Evolutionary conservation across 176 grass and related monocot species (phyloP), one percentile per base, ranked within the genome.

Genomic region (Triticum urartu): DNA sequence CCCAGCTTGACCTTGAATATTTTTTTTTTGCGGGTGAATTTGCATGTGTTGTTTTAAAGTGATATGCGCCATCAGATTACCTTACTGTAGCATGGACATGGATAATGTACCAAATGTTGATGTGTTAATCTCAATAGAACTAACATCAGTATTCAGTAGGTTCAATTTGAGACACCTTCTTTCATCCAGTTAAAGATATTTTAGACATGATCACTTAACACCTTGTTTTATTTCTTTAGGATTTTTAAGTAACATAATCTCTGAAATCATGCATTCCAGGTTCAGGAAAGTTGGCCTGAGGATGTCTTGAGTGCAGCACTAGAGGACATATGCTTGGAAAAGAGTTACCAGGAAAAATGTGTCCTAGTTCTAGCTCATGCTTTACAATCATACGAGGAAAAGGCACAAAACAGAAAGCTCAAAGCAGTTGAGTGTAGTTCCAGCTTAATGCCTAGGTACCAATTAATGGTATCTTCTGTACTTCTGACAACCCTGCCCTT

Each of bases 381-480:
- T 89, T 86, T 98, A 70, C 89, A 95, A 82, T 84, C 79, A 62
- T 89, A 86, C 2, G 86, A 95, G 82, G 93, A 94, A 58, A 84
- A 71, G 64, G 50, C 83, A 68, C 66, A 35, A 7, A 64, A 91
- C 80, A 81, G n/a, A 72, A 90, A 89, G 81, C 74, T 65, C 36
- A 81, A 91, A 52, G 60, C 66, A 81, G 58, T 81, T 33, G 69
- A 82, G 67, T 87, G 75, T 80, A 86, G 86, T 79, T 94, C 88
- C 82, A 89, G 85, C 82, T 91, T 98, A 79, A 95, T 92, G 84
- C 70, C 88, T 81, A 95, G 90, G 71, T 94, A 95, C 87, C 96
- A 91, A 61, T 86, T 95, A 84, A 98, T 98, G 93, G 93, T 91
- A 81, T 98, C 96, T 68, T 95, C 96, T 79, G 87, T 95, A 88